Conservation (phyloP, 345 rosid species). For the Aurinia saxatilis region DNA sequence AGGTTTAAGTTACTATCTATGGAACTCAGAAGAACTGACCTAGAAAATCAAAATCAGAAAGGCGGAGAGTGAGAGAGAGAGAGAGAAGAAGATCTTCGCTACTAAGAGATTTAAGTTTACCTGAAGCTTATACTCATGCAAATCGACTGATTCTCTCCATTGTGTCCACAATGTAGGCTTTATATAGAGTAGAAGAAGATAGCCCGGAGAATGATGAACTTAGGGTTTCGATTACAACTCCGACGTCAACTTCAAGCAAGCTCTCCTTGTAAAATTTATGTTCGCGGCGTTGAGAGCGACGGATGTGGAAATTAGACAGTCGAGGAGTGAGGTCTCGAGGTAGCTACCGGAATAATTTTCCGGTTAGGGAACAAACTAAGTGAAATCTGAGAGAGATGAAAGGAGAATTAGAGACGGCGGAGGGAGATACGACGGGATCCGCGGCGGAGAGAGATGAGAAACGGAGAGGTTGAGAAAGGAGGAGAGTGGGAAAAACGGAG, state of each 20-base stretch:
- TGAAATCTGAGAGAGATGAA: background rate
- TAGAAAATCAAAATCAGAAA: conserved; percentile 8
- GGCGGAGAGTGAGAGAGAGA: background rate
- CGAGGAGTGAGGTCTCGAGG: background rate
- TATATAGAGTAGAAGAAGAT: background rate
- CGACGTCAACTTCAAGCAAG: background rate
- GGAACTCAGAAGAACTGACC: background rate
- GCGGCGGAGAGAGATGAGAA: background rate
- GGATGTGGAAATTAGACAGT: background rate
- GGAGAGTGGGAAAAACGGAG: background rate
- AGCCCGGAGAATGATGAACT: background rate
- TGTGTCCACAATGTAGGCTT: background rate
- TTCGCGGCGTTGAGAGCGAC: background rate
- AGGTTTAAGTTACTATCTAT: no score
- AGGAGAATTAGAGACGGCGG: background rate
- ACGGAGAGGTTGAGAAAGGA: background rate
- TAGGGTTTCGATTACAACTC: conserved; percentile 7
- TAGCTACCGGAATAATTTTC: background rate
- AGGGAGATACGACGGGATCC: background rate
- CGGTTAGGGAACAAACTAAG: background rate
- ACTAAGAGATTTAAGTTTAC: background rate
- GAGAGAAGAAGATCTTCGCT: background rate
- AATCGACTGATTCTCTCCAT: background rate
- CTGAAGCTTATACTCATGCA: conserved; percentile 11
- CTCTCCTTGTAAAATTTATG: background rate